Conservation (phyloP, 495 filamentous ascomycete species). For the Aspergillus ostianus region DNA sequence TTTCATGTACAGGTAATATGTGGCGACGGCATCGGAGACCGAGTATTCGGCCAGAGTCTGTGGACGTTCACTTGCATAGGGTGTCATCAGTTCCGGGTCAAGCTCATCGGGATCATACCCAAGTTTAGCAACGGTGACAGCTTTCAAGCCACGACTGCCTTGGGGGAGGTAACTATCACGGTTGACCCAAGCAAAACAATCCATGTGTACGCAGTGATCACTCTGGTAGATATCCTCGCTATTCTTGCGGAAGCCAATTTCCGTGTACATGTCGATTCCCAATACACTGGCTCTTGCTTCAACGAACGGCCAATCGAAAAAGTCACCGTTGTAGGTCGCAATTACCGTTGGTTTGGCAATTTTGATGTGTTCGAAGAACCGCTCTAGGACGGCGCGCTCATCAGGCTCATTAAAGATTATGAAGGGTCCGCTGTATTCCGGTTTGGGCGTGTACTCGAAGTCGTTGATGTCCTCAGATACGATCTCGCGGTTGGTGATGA, state of each 20-base stretch:
- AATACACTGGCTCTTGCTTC: constrained; percentile 87
- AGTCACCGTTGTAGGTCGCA: constrained; percentile 99
- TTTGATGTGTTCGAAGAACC: constrained; percentile 95
- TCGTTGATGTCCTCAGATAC: constrained; percentile 97
- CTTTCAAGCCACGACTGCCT: constrained; percentile 95
- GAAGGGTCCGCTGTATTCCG: constrained; percentile 92
- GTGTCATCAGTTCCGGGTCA: constrained; percentile 97
- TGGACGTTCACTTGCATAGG: constrained; percentile 85
- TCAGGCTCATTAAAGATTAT: constrained; percentile 98
- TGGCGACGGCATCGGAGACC: constrained; percentile 97
- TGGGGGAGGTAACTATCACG: constrained; percentile 97
- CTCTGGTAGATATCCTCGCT: constrained; percentile 94
- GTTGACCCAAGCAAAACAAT: constrained; percentile 98
- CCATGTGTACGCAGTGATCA: constrained; percentile 95
- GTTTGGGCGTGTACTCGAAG: constrained; percentile 97
- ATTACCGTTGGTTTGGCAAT: constrained; percentile 93
- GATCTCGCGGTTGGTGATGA: constrained; percentile 98
- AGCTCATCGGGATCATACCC: constrained; percentile 98
- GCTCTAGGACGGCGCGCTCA: constrained; percentile 80
- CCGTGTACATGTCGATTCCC: constrained; percentile 99
- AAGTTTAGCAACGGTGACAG: constrained; percentile 94
- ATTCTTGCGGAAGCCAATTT: constrained; percentile 95
- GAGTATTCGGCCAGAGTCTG: constrained; percentile 97
- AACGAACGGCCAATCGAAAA: constrained; percentile 99
- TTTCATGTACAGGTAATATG: constrained; percentile 99